Base-by-base conservation (phyloP, 352 stramenopile species). In the Elongisporangium undulatum region DNA sequence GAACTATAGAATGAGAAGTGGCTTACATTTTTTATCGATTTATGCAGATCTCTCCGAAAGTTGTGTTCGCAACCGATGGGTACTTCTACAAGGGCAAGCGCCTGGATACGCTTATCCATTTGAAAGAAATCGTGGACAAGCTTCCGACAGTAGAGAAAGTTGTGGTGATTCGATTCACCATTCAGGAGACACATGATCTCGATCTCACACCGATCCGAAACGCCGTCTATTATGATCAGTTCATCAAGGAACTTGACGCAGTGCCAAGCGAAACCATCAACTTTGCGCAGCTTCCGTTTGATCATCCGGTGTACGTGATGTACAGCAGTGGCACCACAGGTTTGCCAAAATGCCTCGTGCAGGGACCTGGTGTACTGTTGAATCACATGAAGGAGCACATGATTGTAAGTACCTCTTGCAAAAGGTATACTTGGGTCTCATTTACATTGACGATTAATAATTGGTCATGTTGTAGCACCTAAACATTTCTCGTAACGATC, bases 241-340 rank as follows among this genome's bases (percentile, higher is more conserved):
- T 89, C 34, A 53, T 92, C 52, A 56, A 63, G 8, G 38, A 77
- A n/a, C 53, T 52, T 4, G 21, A 34, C 2, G 62, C 70, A 51
- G 56, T 51, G 16, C 58, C 48, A 16, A 53, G 61, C 8, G 68
- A 79, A 51, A 54, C 55, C 9, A 89, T 94, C 55, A 54, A 74
- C 20, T 94, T 92, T 58, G 77, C 70, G 38, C 81, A 90, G 56
- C 59, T 93, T 19, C 79, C 83, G 26, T 96, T 96, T 58, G 82
- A 93, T 65, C 87, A 96, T 65, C 87, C 87, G 3, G 81, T 93
- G 51, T 93, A 92, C 65, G 74, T 94, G 62, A 94, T 96, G 85
- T 96, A 94, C 69, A 92, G 79, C 63, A 90, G 77, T 52, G 87
- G 87, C 58, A 96, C 87, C 16, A 96, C 87, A 8, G 87, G 87